Conservation (phyloP, 1,139 yeast genomes). For the Candida sp. region DNA sequence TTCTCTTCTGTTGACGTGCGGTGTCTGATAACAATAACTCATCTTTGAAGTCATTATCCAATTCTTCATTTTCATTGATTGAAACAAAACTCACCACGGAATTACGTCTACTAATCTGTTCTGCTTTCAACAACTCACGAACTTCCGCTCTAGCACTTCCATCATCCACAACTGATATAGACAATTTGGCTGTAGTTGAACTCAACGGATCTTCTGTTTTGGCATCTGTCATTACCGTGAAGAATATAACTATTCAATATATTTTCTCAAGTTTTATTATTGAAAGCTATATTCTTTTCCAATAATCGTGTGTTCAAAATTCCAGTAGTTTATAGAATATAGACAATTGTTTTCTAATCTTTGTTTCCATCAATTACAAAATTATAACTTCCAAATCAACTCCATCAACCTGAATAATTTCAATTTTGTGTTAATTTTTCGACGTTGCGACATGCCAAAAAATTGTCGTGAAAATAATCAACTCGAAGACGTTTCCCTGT, state of each 20-base stretch:
- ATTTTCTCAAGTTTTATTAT: no score
- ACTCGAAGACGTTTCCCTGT: no score
- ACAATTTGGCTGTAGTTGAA: conserved; percentile 24
- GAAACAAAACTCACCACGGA: conserved; percentile 25
- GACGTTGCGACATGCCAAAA: neutral
- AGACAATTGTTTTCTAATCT: no score
- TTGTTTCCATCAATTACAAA: neutral
- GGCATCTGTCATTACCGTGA: neutral
- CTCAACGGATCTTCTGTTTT: conserved; percentile 17
- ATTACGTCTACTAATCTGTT: conserved; percentile 13
- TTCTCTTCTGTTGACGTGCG: conserved; percentile 28
- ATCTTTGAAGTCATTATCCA: conserved; percentile 1
- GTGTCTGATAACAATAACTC: conserved; percentile 2
- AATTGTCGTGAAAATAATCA: neutral
- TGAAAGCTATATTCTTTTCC: no score
- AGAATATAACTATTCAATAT: neutral
- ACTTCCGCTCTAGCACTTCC: conserved; percentile 17
- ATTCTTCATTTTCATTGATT: conserved; percentile 13
- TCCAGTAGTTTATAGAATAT: no score
- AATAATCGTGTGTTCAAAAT: no score
- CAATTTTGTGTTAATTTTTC: neutral
- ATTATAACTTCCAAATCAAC: no score
- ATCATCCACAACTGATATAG: conserved; percentile 20
- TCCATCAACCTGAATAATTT: neutral
- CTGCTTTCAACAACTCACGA: neutral